Evolutionary conservation across 2,329 filamentous ascomycete species (phyloP), one percentile per base, ranked within the genome.

Genomic region (Phialophora tarda): DNA sequence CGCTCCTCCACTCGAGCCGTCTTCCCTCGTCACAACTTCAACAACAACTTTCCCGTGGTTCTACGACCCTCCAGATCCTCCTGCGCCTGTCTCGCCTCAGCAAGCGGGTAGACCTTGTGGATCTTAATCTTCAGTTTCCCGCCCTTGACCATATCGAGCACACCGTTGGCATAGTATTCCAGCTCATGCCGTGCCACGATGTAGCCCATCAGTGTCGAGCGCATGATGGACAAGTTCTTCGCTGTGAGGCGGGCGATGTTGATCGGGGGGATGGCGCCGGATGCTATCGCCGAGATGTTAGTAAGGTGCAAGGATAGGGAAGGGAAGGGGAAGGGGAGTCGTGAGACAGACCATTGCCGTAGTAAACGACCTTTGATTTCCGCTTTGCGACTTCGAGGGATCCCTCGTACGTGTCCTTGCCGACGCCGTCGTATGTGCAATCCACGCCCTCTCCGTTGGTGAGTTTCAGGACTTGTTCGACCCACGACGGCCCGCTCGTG

Each of bases 401-500:
- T 23, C 86, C 83, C 72, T 97, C 91, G 79, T 95, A 96, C 0
- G 93, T 97, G 57, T 85, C 84, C 80, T 92, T 92, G 12, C 93
- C 93, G 2, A 97, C 91, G 5, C 91, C 91, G 76, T 97, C 93
- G 44, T 63, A 73, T 75, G 96, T 89, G 10, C 89, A 92, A 69
- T 87, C 85, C 2, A 90, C 88, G 7, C 93, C 93, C 66, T 87
- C 80, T 0, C 89, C 89, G 1, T 82, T 85, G 0, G 92, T 97
- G 57, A 91, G 87, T 82, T 97, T 93, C 75, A 96, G 96, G 65
- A 97, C 84, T 75, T 84, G 84, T 70, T 96, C 91, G 63, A 95
- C 89, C 76, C 85, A 84, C 62, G 95, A 91, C 51, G 95, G 86
- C 72, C 89, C 89, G 69, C 93, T 91, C 68, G 85, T 82, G 69